A percentile compares a stretch with the other conserved stretches of the same genome.
phyloP scores from a whole-genome alignment of 2,329 filamentous ascomycete genomes.

The Decorospora gaudefroyi region DNA sequence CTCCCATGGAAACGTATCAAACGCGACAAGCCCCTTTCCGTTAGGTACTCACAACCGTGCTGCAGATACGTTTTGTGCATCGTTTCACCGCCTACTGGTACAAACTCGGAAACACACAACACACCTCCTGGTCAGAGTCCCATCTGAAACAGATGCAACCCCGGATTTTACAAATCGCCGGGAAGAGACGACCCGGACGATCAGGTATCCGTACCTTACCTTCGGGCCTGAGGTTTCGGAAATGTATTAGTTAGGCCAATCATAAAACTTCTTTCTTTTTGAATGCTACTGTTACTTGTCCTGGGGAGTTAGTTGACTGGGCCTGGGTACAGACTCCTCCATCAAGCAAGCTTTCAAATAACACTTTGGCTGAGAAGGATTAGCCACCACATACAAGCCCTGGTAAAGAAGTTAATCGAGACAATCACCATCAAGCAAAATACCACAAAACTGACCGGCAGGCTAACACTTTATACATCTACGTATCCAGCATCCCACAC shows the following conservation, averaged over 20 bases:
- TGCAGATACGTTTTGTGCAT: constrained; percentile 11
- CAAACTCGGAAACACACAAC: constrained; percentile 2
- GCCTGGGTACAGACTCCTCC: too few species aligned
- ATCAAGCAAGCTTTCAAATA: too few species aligned
- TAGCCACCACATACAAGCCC: not conserved
- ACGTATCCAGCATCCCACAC: not conserved
- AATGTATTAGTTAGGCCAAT: too few species aligned
- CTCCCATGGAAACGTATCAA: constrained; percentile 3
- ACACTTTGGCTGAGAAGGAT: too few species aligned
- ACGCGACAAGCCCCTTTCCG: not conserved
- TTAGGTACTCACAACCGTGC: constrained; percentile 8
- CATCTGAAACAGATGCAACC: constrained; percentile 8
- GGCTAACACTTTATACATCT: constrained; percentile 3
- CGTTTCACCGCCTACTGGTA: constrained; percentile 13
- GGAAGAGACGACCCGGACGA: not conserved
- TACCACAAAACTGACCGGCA: not conserved
- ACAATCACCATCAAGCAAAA: too few species aligned
- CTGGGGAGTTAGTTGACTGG: too few species aligned
- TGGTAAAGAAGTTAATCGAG: too few species aligned
- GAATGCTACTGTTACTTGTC: too few species aligned
- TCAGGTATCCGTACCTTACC: constrained; percentile 11
- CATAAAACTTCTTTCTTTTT: too few species aligned
- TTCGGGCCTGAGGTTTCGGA: constrained; percentile 29
- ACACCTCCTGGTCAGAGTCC: constrained; percentile 15
- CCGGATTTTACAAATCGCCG: constrained; percentile 1